A percentile compares a stretch with the other conserved stretches of the same genome.
These are phyloP conservation scores for Boeremia lycopersici DNA, from an alignment of 2,329 filamentous ascomycete species.

Conservation along the genomic window DNA sequence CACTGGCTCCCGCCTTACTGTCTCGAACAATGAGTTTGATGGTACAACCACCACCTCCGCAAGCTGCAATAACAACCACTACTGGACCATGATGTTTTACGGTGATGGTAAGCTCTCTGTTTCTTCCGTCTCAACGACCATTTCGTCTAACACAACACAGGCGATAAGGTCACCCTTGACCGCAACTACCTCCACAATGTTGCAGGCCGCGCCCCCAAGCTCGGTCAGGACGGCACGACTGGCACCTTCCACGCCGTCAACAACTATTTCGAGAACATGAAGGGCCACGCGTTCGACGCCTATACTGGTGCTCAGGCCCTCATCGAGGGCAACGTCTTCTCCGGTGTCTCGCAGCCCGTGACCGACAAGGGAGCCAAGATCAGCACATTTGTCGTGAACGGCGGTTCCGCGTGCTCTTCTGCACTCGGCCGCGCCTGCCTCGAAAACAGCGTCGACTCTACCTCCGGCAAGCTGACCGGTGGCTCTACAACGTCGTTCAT, in stretches of 20 bases:
- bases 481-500: constrained; percentile 20
- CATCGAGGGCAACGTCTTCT: constrained; percentile 56
- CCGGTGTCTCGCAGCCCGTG: constrained; percentile 49
- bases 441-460: constrained; percentile 26
- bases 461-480: constrained; percentile 24
- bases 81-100: constrained; percentile 54
- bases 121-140: neutral
- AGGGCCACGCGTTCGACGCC: constrained; percentile 51
- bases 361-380: constrained; percentile 38
- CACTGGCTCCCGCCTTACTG: constrained; percentile 48
- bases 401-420: constrained; percentile 25
- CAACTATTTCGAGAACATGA: constrained; percentile 50
- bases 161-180: constrained; percentile 51
- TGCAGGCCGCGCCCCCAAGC: constrained; percentile 53
- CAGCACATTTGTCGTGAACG: constrained; percentile 38
- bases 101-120: neutral
- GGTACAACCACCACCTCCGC: constrained; percentile 52
- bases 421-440: constrained; percentile 26
- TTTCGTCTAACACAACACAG: constrained; percentile 1
- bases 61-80: constrained; percentile 54
- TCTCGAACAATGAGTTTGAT: constrained; percentile 57
- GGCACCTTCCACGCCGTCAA: constrained; percentile 34
- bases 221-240: constrained; percentile 43
- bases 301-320: constrained; percentile 27
- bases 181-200: constrained; percentile 55